phyloP scores from a whole-genome alignment of 768 basidiomycete species.

The Suillus decipiens region DNA sequence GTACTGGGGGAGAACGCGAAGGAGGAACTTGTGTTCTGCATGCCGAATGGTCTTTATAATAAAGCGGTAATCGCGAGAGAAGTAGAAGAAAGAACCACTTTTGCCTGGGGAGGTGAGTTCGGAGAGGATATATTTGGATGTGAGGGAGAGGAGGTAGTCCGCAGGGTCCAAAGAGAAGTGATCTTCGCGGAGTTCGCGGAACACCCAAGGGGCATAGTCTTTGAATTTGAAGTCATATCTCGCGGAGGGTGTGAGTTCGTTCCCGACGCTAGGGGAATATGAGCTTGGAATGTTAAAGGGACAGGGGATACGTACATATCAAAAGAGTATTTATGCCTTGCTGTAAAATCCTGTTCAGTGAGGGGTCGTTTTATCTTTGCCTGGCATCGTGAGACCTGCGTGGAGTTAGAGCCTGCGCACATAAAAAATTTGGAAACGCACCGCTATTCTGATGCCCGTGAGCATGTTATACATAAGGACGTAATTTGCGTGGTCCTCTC shows the following conservation, averaged over 20 bases:
- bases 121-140: slow-evolving; percentile 96
- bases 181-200: slow-evolving; percentile 92
- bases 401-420: slow-evolving; percentile 17
- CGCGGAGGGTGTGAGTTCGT: slow-evolving; percentile 96
- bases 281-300: slow-evolving; percentile 9
- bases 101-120: slow-evolving; percentile 98
- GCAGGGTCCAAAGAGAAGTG: slow-evolving; percentile 95
- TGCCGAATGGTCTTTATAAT: slow-evolving; percentile 99
- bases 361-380: slow-evolving; percentile 90
- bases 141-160: slow-evolving; percentile 95
- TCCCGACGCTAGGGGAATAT: slow-evolving; percentile 69
- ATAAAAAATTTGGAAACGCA: slow-evolving; percentile 39
- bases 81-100: slow-evolving; percentile 99
- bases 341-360: slow-evolving; percentile 82
- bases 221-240: slow-evolving; percentile 99
- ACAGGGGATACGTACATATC: slow-evolving; percentile 70
- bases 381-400: slow-evolving; percentile 90
- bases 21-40: slow-evolving; percentile 91
- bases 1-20: slow-evolving; percentile 81
- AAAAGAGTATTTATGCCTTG: slow-evolving; percentile 93
- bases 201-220: slow-evolving; percentile 98
- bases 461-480: slow-evolving; percentile 99
- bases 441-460: slow-evolving; percentile 95
- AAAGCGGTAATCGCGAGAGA: slow-evolving; percentile 97
- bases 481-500: slow-evolving; percentile 98